phyloP scores from a whole-genome alignment of 2,329 filamentous ascomycete genomes.

The Aspergillus pseudoglaucus region DNA sequence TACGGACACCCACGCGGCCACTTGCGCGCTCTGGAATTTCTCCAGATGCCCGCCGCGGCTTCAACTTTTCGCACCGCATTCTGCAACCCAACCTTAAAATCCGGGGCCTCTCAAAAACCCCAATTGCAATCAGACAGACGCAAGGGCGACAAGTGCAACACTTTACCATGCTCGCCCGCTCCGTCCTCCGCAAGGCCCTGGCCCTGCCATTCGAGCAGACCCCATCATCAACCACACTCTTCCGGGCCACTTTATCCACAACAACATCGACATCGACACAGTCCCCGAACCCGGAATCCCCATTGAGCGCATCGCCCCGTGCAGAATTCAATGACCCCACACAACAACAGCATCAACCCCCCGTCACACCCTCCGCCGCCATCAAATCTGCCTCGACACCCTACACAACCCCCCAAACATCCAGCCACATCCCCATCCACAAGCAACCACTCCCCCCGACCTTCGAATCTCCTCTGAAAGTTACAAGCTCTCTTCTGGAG shows the following conservation, averaged over 20 bases:
- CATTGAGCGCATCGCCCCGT: constrained; percentile 19
- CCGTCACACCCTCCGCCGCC: constrained; percentile 3
- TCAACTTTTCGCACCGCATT: constrained; percentile 3
- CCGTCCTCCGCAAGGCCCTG: constrained; percentile 23
- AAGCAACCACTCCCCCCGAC: constrained; percentile 34
- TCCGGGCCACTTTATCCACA: constrained; percentile 36
- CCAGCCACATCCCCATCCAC: constrained; percentile 19
- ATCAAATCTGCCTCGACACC: constrained; percentile 8
- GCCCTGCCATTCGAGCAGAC: constrained; percentile 21
- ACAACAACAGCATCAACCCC: constrained; percentile 1
- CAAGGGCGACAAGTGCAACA: constrained; percentile 6
- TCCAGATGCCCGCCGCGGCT: constrained; percentile 10
- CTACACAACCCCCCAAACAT: constrained; percentile 15
- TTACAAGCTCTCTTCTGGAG: constrained; percentile 35
- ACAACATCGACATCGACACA: constrained; percentile 24
- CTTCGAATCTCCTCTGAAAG: constrained; percentile 32
- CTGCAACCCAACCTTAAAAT: too few species aligned
- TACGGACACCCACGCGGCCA: constrained; percentile 23
- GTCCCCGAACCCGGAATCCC: constrained; percentile 23
- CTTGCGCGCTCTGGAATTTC: constrained; percentile 29
- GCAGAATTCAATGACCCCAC: constrained; percentile 17
- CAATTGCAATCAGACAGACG: constrained; percentile 3
- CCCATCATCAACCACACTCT: constrained; percentile 18
- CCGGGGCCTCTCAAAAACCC: constrained; percentile 6
- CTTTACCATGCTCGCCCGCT: constrained; percentile 32